Evolutionary conservation across 164 flowering plant species (phyloP).

Genomic region (Stephania yunnanensis): DNA sequence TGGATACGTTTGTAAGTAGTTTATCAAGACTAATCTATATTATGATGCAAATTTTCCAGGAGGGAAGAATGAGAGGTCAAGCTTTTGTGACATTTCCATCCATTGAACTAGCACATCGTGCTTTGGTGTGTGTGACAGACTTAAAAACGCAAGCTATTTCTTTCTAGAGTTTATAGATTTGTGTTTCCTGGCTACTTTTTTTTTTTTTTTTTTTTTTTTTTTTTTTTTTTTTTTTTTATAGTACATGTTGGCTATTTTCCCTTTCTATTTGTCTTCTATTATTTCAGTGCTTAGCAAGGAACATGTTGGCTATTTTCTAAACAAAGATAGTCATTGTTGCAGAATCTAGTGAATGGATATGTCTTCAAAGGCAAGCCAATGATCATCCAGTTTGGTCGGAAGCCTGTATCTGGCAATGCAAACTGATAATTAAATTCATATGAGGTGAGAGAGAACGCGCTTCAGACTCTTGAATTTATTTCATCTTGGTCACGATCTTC

Average conservation of each 20-base stretch:
- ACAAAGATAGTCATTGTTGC: slow-evolving; percentile 23
- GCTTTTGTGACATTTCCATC: slow-evolving; percentile 95
- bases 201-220: neutral
- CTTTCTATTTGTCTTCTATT: too few relatives aligned
- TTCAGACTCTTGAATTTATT: neutral
- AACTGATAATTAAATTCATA: slow-evolving; percentile 19
- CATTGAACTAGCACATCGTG: slow-evolving; percentile 70
- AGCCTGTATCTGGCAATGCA: slow-evolving; percentile 45
- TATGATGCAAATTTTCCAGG: slow-evolving; percentile 40
- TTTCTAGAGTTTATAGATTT: neutral
- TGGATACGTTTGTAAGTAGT: neutral
- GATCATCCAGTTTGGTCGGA: slow-evolving; percentile 91
- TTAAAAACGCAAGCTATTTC: neutral
- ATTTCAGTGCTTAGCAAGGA: too few relatives aligned
- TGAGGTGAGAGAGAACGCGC: neutral
- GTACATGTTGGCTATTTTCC: too few relatives aligned
- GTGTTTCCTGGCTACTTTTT: neutral
- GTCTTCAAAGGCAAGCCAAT: slow-evolving; percentile 89
- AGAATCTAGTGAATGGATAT: slow-evolving; percentile 82
- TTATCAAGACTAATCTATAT: neutral
- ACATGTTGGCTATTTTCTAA: neutral
- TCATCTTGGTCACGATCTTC: too few relatives aligned
- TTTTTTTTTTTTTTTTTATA: too few relatives aligned
- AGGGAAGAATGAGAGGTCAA: slow-evolving; percentile 98
- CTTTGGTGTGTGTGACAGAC: slow-evolving; percentile 50